phyloP scores from a whole-genome alignment of 2,329 filamentous ascomycete genomes.

The Boeremia exigua region DNA sequence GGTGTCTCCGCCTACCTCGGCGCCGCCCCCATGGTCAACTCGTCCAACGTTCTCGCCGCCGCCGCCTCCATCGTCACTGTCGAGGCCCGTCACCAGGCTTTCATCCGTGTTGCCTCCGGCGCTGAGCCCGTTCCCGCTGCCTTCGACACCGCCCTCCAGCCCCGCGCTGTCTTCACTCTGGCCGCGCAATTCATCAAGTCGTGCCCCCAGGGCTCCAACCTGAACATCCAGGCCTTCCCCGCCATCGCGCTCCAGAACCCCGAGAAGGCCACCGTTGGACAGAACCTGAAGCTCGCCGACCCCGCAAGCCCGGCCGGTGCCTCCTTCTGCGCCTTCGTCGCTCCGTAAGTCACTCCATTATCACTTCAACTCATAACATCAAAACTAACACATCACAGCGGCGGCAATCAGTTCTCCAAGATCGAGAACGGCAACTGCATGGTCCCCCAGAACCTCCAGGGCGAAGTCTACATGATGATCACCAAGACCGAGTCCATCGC shows the following conservation, averaged over 20 bases:
- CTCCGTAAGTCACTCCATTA: slow-evolving; percentile 53
- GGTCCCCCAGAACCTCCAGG: slow-evolving; percentile 67
- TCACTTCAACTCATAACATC: slow-evolving; percentile 31
- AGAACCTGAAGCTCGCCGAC: slow-evolving; percentile 49
- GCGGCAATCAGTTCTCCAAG: slow-evolving; percentile 57
- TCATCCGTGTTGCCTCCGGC: slow-evolving; percentile 68
- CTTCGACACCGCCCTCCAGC: slow-evolving; percentile 73
- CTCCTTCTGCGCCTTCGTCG: slow-evolving; percentile 71
- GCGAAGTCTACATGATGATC: slow-evolving; percentile 72
- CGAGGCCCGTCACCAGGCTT: slow-evolving; percentile 76
- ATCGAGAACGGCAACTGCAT: slow-evolving; percentile 64
- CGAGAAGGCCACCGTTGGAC: slow-evolving; percentile 49
- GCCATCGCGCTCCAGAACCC: slow-evolving; percentile 60
- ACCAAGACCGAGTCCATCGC: slow-evolving; percentile 54
- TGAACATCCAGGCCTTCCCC: slow-evolving; percentile 69
- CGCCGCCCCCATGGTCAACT: slow-evolving; percentile 69
- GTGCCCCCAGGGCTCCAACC: slow-evolving; percentile 69
- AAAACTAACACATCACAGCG: slow-evolving; percentile 37
- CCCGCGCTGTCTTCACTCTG: slow-evolving; percentile 74
- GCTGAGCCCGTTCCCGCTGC: slow-evolving; percentile 68
- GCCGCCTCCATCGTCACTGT: slow-evolving; percentile 75
- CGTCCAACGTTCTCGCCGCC: slow-evolving; percentile 65
- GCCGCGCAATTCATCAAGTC: slow-evolving; percentile 74
- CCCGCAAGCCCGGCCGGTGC: slow-evolving; percentile 51
- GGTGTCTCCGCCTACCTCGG: slow-evolving; percentile 76